Evolutionary conservation across 2,329 filamentous ascomycete genomes (phyloP).

Genomic region (Neonectria sp.): DNA sequence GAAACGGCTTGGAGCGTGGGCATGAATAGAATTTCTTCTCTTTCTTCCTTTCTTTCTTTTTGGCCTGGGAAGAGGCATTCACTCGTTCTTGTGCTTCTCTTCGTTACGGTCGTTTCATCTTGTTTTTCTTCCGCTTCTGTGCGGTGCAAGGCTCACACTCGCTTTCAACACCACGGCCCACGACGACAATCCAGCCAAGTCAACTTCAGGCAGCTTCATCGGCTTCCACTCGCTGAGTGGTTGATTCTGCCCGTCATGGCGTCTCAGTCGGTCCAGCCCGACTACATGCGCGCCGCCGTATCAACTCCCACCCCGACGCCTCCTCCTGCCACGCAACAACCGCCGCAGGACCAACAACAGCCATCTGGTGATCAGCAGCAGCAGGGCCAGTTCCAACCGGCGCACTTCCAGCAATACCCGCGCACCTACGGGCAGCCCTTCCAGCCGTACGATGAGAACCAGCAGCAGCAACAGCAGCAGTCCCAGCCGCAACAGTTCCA

Average conservation of each 20-base stretch:
- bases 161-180: background rate
- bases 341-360: slow-evolving; percentile 18
- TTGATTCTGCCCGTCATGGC: background rate
- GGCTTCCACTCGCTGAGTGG: background rate
- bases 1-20: background rate
- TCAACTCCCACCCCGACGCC: slow-evolving; percentile 17
- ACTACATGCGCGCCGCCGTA: slow-evolving; percentile 14
- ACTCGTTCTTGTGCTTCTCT: background rate
- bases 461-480: slow-evolving; percentile 29
- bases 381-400: slow-evolving; percentile 36
- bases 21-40: slow-evolving; percentile 11
- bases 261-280: slow-evolving; percentile 38
- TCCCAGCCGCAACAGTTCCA: slow-evolving; percentile 27
- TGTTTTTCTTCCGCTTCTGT: background rate
- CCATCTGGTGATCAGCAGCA: slow-evolving; percentile 10
- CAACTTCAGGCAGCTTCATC: no score
- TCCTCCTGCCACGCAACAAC: slow-evolving; percentile 28
- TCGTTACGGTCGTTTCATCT: background rate
- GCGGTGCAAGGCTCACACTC: background rate
- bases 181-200: background rate
- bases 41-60: slow-evolving; percentile 5
- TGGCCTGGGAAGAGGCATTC: background rate
- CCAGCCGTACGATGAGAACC: slow-evolving; percentile 38
- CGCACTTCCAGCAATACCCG: slow-evolving; percentile 38
- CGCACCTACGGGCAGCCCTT: slow-evolving; percentile 47